Evolutionary conservation across 306 rosid species (phyloP).

Genomic region (Vachellia pachyceras): DNA sequence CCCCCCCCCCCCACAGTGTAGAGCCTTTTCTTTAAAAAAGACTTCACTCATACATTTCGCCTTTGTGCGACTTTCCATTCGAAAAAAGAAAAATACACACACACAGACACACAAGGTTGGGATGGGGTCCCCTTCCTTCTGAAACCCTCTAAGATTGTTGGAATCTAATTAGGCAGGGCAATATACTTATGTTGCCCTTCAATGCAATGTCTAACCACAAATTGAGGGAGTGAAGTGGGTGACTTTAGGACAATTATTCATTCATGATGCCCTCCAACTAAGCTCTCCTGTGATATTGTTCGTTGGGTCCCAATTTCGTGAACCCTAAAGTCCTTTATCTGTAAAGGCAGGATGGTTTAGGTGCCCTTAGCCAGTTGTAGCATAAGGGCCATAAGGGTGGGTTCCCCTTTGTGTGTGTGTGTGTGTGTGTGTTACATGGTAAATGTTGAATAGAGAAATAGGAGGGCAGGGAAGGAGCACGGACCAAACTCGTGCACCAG

Average conservation of each 20-base stretch:
- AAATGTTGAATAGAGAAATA: too few species aligned
- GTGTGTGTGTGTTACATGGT: too few species aligned
- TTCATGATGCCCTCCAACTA: constrained; percentile 62
- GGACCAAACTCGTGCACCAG: too few species aligned
- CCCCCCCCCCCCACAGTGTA: too few species aligned
- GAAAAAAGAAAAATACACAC: too few species aligned
- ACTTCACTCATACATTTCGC: too few species aligned
- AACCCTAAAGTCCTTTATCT: constrained; percentile 49
- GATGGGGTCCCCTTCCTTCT: neutral
- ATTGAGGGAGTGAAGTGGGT: constrained; percentile 52
- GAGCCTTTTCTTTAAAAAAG: too few species aligned
- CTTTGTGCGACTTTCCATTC: too few species aligned
- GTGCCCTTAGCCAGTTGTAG: constrained; percentile 54
- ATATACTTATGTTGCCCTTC: constrained; percentile 27
- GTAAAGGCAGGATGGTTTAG: constrained; percentile 28
- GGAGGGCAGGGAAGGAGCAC: too few species aligned
- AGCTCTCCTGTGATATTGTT: constrained; percentile 47
- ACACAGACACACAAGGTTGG: too few species aligned
- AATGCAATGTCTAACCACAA: constrained; percentile 41
- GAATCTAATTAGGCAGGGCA: neutral
- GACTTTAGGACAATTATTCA: constrained; percentile 56
- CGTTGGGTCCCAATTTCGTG: constrained; percentile 56
- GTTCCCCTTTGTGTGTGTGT: constrained; percentile 22
- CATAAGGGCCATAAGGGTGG: constrained; percentile 28
- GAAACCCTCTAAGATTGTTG: neutral